These are phyloP conservation scores for Ziziphus jujuba DNA, from an alignment of 306 rosid genomes.

Conservation along the genomic window DNA sequence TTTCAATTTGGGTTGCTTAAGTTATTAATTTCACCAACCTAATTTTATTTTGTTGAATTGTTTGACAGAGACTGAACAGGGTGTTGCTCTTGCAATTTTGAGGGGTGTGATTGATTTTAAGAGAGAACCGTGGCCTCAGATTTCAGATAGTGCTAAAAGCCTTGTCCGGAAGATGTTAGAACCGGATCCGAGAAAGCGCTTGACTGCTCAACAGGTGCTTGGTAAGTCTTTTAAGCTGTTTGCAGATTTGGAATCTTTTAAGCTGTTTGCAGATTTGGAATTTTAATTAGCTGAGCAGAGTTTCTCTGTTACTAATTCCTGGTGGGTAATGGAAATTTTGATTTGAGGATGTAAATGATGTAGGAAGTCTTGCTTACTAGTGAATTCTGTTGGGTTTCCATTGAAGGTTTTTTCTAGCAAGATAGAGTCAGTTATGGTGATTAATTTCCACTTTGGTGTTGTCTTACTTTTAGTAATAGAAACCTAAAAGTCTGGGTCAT, in stretches of 20 bases:
- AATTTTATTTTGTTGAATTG: conserved; percentile 6
- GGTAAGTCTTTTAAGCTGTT: conserved; percentile 58
- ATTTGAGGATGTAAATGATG: too few species aligned
- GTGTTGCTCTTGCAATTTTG: conserved; percentile 94
- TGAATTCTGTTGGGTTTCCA: neutral
- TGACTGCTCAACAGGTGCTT: conserved; percentile 96
- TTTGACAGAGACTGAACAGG: conserved; percentile 80
- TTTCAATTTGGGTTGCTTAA: neutral
- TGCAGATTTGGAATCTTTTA: conserved; percentile 4
- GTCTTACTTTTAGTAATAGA: too few species aligned
- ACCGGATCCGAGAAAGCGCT: conserved; percentile 80
- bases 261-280: too few species aligned
- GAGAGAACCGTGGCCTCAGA: conserved; percentile 99
- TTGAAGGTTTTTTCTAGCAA: neutral
- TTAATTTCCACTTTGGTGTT: neutral
- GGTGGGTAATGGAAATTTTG: neutral
- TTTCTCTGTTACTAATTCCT: neutral
- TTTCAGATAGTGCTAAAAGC: conserved; percentile 92
- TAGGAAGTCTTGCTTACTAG: too few species aligned
- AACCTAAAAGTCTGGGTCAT: too few species aligned
- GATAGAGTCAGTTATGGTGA: neutral
- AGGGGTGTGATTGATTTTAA: conserved; percentile 95
- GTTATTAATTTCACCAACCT: conserved; percentile 8
- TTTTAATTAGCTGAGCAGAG: neutral
- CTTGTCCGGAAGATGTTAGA: conserved; percentile 93